These are phyloP conservation scores for Sphagnum magellanicum DNA, from an alignment of 228 moss, liverwort and hornwort species.

Conservation along the genomic window DNA sequence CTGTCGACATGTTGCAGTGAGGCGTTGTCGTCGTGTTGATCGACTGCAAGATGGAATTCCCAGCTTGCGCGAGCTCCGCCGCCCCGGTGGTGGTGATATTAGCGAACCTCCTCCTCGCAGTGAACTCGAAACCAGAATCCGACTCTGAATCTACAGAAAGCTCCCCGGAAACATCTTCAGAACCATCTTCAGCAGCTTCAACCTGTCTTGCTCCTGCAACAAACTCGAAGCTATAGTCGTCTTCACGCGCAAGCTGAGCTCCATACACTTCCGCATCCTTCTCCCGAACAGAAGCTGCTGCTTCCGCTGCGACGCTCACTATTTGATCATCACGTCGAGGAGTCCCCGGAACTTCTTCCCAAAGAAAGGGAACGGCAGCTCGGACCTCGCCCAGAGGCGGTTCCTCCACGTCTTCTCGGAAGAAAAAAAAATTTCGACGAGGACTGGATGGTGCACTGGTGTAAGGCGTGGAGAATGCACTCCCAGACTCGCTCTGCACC, in stretches of 20 bases:
- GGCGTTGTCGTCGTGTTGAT: slow-evolving; percentile 2
- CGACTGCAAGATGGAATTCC: too few relatives aligned
- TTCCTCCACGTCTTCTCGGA: slow-evolving; percentile 26
- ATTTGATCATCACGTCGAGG: slow-evolving; percentile 15
- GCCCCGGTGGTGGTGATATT: neutral
- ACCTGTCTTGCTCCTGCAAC: slow-evolving; percentile 8
- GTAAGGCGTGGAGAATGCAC: slow-evolving; percentile 21
- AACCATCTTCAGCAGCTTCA: slow-evolving; percentile 2
- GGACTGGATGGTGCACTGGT: slow-evolving; percentile 39
- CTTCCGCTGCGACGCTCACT: neutral
- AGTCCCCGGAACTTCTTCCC: slow-evolving; percentile 40
- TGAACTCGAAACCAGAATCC: slow-evolving; percentile 22
- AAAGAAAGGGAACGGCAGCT: slow-evolving; percentile 42
- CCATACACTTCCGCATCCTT: neutral
- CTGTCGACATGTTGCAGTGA: slow-evolving; percentile 15
- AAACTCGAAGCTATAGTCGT: neutral
- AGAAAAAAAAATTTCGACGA: slow-evolving; percentile 4
- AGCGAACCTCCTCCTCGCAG: slow-evolving; percentile 1
- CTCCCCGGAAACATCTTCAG: slow-evolving; percentile 8
- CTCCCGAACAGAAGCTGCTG: slow-evolving; percentile 1
- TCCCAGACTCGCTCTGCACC: slow-evolving; percentile 15
- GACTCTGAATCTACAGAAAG: slow-evolving; percentile 14
- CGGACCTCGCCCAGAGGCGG: slow-evolving; percentile 39
- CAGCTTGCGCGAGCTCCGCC: slow-evolving; percentile 6
- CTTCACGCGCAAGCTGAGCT: too few relatives aligned